These are phyloP conservation scores for Entrophospora sp. DNA, from an alignment of 192 early-diverging fungal genomes.

Conservation along the genomic window DNA sequence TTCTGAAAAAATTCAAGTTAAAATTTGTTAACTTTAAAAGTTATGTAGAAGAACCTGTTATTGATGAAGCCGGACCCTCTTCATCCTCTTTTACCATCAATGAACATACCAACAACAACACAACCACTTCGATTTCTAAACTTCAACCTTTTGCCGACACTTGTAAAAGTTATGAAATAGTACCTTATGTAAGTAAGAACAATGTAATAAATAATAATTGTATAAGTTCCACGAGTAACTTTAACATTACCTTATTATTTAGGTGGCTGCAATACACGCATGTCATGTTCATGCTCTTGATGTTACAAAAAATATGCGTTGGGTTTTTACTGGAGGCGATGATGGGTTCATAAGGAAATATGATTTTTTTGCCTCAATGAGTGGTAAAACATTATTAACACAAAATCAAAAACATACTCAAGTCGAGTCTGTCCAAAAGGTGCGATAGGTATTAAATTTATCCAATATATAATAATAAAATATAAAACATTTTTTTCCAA, in stretches of 20 bases:
- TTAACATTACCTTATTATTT: background rate
- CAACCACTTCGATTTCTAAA: slow-evolving; percentile 4
- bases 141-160: slow-evolving; percentile 29
- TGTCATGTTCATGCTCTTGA: slow-evolving; percentile 61
- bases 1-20: too few relatives aligned
- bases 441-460: slow-evolving; percentile 20
- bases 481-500: background rate
- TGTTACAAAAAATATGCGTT: slow-evolving; percentile 62
- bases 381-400: slow-evolving; percentile 73
- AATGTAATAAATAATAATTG: background rate
- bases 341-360: slow-evolving; percentile 95
- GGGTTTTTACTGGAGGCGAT: slow-evolving; percentile 78
- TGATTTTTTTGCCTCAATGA: slow-evolving; percentile 82
- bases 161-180: slow-evolving; percentile 37
- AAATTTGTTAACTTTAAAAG: background rate
- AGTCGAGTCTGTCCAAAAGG: slow-evolving; percentile 78
- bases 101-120: background rate
- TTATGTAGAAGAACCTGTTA: background rate
- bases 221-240: background rate
- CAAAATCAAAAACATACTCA: slow-evolving; percentile 76
- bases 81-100: background rate
- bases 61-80: background rate
- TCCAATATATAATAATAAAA: background rate
- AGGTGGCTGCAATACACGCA: slow-evolving; percentile 56
- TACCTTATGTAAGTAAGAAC: slow-evolving; percentile 28